Evolutionary conservation across 768 basidiomycete species (phyloP), one percentile per base, ranked within the genome.

Genomic region (Trichaptum fuscoviolaceum): DNA sequence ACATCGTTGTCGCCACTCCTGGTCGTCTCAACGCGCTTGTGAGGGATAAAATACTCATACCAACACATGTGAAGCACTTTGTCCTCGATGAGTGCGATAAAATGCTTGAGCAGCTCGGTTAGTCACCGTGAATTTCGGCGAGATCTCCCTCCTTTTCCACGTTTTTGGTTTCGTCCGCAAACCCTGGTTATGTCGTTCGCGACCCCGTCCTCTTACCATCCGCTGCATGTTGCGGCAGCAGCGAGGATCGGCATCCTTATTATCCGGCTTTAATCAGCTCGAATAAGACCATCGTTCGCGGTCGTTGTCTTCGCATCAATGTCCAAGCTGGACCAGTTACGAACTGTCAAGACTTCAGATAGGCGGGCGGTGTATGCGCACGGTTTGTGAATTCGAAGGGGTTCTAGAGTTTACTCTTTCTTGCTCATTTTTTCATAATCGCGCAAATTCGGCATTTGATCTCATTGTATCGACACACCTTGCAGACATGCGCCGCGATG

Each of bases 41-140:
- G 63, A 85, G 96, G 71, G 97, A 99, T 81, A 99, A 99, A 84
- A 86, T 91, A 73, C 78, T 99, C 79, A 94, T 97, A 75, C 92
- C 93, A 70, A 92, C 92, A 80, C 89, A 93, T 75, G 95, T 99
- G 79, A 99, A 99, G 82, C 96, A 99, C 83, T 99, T 99, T 80
- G 95, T 97, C 66, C 84, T 99, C 78, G 97, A 99, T 86, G 97
- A 99, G 83, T 99, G 97, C 86, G 97, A 99, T 86, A 99, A 99
- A 88, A 98, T 99, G 95, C 91, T 99, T 77, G 97, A 99, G 87
- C 92, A 95, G 88, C 95, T 99, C 83, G 97, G 97, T 99, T 93
- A 98, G 97, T 99, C 87, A 79, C 89, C 68, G 84, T 89, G 85
- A 83, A 83, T 87, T 90, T 89, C 83, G 85, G 85, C 85, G 81